Evolutionary conservation across 2,329 filamentous ascomycete species (phyloP).

Genomic region (Metarhizium robertsii): DNA sequence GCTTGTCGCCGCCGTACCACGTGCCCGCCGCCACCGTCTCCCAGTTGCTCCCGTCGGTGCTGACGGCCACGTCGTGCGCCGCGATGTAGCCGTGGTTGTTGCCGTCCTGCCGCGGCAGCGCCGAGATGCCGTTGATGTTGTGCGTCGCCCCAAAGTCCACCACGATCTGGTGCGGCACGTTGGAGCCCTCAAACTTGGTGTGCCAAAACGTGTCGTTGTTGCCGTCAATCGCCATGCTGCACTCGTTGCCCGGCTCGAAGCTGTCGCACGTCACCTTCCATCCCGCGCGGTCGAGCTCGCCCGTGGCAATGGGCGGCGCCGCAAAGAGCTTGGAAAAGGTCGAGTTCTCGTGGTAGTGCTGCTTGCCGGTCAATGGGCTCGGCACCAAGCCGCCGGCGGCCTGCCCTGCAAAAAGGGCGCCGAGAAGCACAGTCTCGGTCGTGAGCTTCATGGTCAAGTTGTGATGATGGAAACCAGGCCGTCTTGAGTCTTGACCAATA

Average conservation of each 20-base stretch:
- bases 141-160: constrained; percentile 17
- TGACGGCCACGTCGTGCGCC: constrained; percentile 17
- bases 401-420: not conserved
- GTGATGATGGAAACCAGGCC: not conserved
- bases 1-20: constrained; percentile 17
- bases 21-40: constrained; percentile 18
- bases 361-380: not conserved
- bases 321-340: constrained; percentile 3
- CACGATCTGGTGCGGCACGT: constrained; percentile 20
- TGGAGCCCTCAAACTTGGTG: constrained; percentile 7
- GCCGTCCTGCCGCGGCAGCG: constrained; percentile 19
- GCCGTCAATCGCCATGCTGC: constrained; percentile 18
- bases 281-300: constrained; percentile 3
- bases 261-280: constrained; percentile 22
- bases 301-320: constrained; percentile 4
- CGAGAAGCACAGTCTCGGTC: not conserved
- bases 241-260: constrained; percentile 16
- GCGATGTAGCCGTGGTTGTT: constrained; percentile 17
- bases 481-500: not conserved
- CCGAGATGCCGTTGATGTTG: constrained; percentile 20
- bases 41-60: constrained; percentile 18
- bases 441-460: not conserved
- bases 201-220: constrained; percentile 21
- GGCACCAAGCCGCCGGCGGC: not conserved
- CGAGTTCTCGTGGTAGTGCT: constrained; percentile 1